phyloP scores from a whole-genome alignment of 352 stramenopile species.

The Pythium phragmitis region DNA sequence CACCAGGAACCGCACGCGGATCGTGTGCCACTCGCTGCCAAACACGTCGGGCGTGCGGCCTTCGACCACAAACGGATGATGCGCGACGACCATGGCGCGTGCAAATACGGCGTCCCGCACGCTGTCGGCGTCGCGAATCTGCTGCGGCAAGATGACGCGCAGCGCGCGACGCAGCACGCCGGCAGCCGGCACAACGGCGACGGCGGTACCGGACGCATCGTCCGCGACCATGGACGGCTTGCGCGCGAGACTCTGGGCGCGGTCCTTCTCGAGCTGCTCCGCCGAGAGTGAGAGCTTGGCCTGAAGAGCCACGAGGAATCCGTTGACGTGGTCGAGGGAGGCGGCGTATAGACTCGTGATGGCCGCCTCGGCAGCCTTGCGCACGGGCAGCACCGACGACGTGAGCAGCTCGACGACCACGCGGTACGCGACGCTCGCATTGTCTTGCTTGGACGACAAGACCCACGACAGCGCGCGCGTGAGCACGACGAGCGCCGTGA shows the following conservation, averaged over 20 bases:
- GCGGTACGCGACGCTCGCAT: conserved; percentile 48
- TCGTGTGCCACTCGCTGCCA: conserved; percentile 57
- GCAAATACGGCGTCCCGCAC: conserved; percentile 53
- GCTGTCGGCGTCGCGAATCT: conserved; percentile 34
- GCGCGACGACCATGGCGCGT: conserved; percentile 48
- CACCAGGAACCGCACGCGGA: conserved; percentile 63
- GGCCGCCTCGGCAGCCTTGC: conserved; percentile 44
- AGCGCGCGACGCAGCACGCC: conserved; percentile 63
- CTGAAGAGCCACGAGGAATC: conserved; percentile 55
- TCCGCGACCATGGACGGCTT: conserved; percentile 31
- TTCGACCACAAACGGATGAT: conserved; percentile 76
- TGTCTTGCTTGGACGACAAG: conserved; percentile 56
- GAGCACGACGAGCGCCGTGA: conserved; percentile 54
- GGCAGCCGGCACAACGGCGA: conserved; percentile 38
- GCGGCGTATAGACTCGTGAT: conserved; percentile 50
- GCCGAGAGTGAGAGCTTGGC: conserved; percentile 51
- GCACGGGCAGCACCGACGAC: conserved; percentile 47
- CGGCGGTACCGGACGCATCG: conserved; percentile 21
- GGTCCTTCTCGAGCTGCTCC: conserved; percentile 36
- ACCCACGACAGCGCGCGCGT: conserved; percentile 63
- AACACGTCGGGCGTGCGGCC: conserved; percentile 52
- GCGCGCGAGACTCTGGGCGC: conserved; percentile 4
- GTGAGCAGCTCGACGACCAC: conserved; percentile 61
- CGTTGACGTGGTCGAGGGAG: conserved; percentile 56
- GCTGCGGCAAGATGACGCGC: conserved; percentile 47